These are phyloP conservation scores for Asterophora lycoperdoides DNA, from an alignment of 768 basidiomycete species.

Conservation along the genomic window DNA sequence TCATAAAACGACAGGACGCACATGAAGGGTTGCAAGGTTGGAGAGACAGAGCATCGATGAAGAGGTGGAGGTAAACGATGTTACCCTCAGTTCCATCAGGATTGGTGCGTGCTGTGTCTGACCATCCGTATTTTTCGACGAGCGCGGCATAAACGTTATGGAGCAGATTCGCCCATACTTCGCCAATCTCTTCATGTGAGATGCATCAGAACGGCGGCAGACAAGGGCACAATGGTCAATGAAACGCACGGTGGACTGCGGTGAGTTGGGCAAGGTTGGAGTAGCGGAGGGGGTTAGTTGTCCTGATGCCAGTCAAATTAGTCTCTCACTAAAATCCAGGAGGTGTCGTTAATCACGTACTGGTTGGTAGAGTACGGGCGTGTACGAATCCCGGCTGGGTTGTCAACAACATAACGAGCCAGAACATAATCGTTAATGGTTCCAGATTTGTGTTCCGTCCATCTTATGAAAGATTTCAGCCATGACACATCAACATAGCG, in stretches of 20 bases:
- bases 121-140: conserved; percentile 16
- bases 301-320: background rate
- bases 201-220: background rate
- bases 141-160: conserved; percentile 24
- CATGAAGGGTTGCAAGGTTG: conserved; percentile 34
- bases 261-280: conserved; percentile 24
- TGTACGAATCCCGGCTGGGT: conserved; percentile 43
- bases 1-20: conserved; percentile 9
- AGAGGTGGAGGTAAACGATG: conserved; percentile 35
- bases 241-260: conserved; percentile 31
- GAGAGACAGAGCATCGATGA: conserved; percentile 35
- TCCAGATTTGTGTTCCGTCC: conserved; percentile 28
- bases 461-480: conserved; percentile 12
- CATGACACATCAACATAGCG: background rate
- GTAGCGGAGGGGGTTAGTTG: conserved; percentile 30
- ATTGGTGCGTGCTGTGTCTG: conserved; percentile 25
- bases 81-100: conserved; percentile 30
- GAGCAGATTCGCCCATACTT: conserved; percentile 31
- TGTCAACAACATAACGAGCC: conserved; percentile 45
- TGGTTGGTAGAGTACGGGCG: conserved; percentile 44
- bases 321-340: background rate
- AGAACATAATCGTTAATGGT: conserved; percentile 23
- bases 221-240: background rate
- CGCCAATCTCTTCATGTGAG: conserved; percentile 33
- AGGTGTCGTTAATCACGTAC: conserved; percentile 14